Evolutionary conservation across 2,329 filamentous ascomycete genomes (phyloP), one percentile per base, ranked within the genome.

Genomic region (Ascochyta viciae-villosae): DNA sequence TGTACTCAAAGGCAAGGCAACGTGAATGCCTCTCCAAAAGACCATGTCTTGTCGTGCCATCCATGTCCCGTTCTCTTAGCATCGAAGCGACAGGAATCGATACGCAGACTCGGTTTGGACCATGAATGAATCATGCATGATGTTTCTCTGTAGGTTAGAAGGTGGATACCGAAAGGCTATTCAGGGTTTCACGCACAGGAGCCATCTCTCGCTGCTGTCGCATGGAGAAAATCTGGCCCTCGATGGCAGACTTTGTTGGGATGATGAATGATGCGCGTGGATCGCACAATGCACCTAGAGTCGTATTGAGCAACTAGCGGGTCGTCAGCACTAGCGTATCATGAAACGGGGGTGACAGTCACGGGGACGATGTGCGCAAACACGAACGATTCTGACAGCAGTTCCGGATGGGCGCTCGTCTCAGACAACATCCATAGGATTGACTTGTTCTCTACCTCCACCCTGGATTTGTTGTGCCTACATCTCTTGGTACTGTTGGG

Each of bases 361-460:
- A 67, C 64, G 9, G 50, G 58, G 22, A 52, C 27, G n/a, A 57
- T 60, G 26, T 59, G 40, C 6, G 45, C 38, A 23, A 66, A 66
- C 5, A 66, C n/a, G n/a, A 63, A 60, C 0, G 55, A 24, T 29
- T 50, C 34, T 6, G 38, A 4, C 10, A 31, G 16, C 0, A 63
- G 33, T 23, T 57, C 56, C 0, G 58, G 54, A 22, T 59, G 57
- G 8, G 41, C 29, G n/a, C 37, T 16, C 4, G 50, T n/a, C 10
- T 58, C 42, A 2, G 54, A 57, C 12, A 62, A 15, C 0, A 64
- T 40, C 56, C 63, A 64, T 2, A 44, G 54, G 3, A 50, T 22
- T 10, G 67, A 41, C 7, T 53, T 51, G 6, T 35, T 8, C 33
- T 65, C 55, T 1, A 66, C 41, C 19, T 55, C 33, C 15, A 49